Evolutionary conservation across 495 filamentous ascomycete genomes (phyloP).

Genomic region (Margaritispora aquatica): DNA sequence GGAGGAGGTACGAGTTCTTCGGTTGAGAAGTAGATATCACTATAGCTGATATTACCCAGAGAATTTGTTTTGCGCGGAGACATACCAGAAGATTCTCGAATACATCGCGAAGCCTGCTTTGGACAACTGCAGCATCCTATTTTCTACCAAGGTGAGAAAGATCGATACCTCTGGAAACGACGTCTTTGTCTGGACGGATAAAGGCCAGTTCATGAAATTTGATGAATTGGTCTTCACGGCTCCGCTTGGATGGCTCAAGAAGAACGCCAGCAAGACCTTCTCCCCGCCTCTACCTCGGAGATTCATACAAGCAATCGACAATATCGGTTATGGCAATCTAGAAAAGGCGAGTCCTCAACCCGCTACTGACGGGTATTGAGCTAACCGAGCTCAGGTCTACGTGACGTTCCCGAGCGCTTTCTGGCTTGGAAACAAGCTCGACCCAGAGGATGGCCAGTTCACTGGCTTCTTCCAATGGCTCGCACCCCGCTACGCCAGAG

Average conservation of each 20-base stretch:
- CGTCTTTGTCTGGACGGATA: conserved; percentile 49
- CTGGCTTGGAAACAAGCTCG: conserved; percentile 31
- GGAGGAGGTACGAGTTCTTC: conserved; percentile 82
- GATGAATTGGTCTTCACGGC: conserved; percentile 83
- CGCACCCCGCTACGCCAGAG: conserved; percentile 52
- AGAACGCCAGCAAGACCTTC: conserved; percentile 59
- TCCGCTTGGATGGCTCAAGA: conserved; percentile 87
- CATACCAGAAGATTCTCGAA: conserved; percentile 71
- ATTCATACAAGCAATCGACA: conserved; percentile 63
- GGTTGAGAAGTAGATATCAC: neutral
- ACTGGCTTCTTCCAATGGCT: conserved; percentile 64
- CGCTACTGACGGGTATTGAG: neutral
- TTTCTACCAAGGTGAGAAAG: conserved; percentile 48
- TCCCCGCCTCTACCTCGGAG: conserved; percentile 59
- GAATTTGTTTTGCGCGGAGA: conserved; percentile 83
- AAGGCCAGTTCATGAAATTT: conserved; percentile 50
- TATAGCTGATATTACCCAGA: conserved; percentile 40
- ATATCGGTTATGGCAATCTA: conserved; percentile 78
- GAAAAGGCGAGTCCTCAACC: conserved; percentile 58
- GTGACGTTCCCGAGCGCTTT: conserved; percentile 74
- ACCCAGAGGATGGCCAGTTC: conserved; percentile 23
- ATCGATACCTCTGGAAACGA: conserved; percentile 36
- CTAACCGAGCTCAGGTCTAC: conserved; percentile 53
- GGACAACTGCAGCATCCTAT: conserved; percentile 56
- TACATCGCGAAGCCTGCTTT: conserved; percentile 58